A percentile compares a stretch with the other conserved stretches of the same genome.
Conservation (phyloP, 2,329 filamentous ascomycete species). For the Beauveria asiatica region DNA sequence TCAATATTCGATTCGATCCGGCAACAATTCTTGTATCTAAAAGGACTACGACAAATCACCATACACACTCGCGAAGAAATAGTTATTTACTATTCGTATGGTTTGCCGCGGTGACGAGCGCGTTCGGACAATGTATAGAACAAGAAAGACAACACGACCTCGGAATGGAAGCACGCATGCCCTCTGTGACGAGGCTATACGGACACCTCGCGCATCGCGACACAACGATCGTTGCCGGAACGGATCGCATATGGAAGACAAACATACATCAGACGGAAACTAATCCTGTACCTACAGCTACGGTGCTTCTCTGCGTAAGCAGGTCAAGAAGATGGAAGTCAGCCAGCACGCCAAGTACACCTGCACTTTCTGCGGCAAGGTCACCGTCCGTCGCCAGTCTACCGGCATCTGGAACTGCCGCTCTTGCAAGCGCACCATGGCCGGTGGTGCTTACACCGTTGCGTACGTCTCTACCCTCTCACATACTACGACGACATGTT, state of each 20-base stretch:
- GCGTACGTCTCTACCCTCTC: slow-evolving; percentile 60
- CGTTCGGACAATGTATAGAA: background rate
- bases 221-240: background rate
- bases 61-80: background rate
- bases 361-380: slow-evolving; percentile 99
- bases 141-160: too few relatives aligned
- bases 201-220: background rate
- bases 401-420: slow-evolving; percentile 97
- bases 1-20: slow-evolving; percentile 9
- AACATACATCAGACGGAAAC: slow-evolving; percentile 13
- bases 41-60: background rate
- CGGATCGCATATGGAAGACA: background rate
- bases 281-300: slow-evolving; percentile 52
- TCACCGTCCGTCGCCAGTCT: slow-evolving; percentile 79
- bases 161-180: background rate
- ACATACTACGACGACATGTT: background rate
- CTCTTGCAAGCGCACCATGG: slow-evolving; percentile 78
- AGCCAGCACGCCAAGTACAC: slow-evolving; percentile 95
- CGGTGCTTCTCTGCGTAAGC: slow-evolving; percentile 98
- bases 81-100: background rate
- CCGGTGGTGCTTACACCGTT: slow-evolving; percentile 79
- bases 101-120: background rate
- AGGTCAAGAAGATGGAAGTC: slow-evolving; percentile 97
- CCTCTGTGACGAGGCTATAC: background rate
- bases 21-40: background rate